A percentile compares a stretch with the other conserved stretches of the same genome.
phyloP scores from a whole-genome alignment of 306 rosid species.

The Boehmeria nivea region DNA sequence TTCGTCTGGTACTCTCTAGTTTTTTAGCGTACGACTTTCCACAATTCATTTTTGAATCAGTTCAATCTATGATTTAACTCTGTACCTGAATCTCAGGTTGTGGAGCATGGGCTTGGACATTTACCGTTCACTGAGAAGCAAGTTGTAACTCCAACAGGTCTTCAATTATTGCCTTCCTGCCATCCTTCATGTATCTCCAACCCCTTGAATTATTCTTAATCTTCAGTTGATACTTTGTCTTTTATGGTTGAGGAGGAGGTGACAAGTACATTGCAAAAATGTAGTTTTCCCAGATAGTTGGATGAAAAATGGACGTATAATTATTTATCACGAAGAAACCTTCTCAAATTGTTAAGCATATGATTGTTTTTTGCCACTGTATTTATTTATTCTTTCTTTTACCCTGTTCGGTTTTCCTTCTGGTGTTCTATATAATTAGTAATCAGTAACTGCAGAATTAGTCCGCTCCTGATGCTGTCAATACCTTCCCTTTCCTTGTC shows the following conservation, averaged over 20 bases:
- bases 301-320: too few species aligned
- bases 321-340: too few species aligned
- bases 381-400: too few species aligned
- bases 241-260: not conserved
- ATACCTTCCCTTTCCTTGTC: too few species aligned
- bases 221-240: not conserved
- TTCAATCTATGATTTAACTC: slow-evolving; percentile 11
- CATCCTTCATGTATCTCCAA: not conserved
- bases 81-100: slow-evolving; percentile 55
- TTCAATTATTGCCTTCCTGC: not conserved
- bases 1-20: slow-evolving; percentile 63
- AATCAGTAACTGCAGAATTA: too few species aligned
- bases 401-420: too few species aligned
- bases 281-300: too few species aligned
- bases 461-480: too few species aligned
- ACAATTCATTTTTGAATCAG: slow-evolving; percentile 2
- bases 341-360: too few species aligned
- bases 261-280: too few species aligned
- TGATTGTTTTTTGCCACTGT: too few species aligned
- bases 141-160: slow-evolving; percentile 91
- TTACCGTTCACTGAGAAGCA: slow-evolving; percentile 96
- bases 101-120: slow-evolving; percentile 98
- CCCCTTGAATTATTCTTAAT: not conserved
- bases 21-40: slow-evolving; percentile 9
- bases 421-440: too few species aligned